Percentiles rank a stretch among this genome's conserved stretches.
Evolutionary conservation across 192 early-diverging fungal species (phyloP).

Genomic region (Backusella macrospora): DNA sequence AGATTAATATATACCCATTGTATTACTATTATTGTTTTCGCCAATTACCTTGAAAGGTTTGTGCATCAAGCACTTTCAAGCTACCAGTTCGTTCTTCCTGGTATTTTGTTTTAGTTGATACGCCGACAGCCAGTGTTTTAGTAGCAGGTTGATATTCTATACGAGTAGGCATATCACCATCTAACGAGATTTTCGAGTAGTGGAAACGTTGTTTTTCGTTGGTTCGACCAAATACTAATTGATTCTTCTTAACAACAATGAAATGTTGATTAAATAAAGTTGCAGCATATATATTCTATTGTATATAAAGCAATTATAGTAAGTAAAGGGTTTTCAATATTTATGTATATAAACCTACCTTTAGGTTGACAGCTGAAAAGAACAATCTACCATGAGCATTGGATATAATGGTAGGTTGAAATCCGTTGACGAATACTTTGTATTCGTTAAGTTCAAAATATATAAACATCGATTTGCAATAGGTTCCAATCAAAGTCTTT

Average conservation of each 20-base stretch:
- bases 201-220: conserved; percentile 89
- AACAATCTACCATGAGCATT: conserved; percentile 67
- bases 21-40: not conserved
- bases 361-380: conserved; percentile 85
- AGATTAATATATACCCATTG: not conserved
- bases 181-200: conserved; percentile 65
- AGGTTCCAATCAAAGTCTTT: conserved; percentile 74
- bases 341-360: conserved; percentile 43
- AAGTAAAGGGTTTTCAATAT: not conserved
- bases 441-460: conserved; percentile 47
- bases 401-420: conserved; percentile 82
- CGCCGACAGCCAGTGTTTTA: conserved; percentile 68
- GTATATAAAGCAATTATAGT: not conserved
- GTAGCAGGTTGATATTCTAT: conserved; percentile 63
- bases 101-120: conserved; percentile 37
- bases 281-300: conserved; percentile 37
- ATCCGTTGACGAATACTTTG: conserved; percentile 81
- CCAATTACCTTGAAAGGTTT: conserved; percentile 69
- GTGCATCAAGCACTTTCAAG: conserved; percentile 71
- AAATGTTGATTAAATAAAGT: conserved; percentile 53
- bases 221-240: conserved; percentile 72
- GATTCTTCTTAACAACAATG: conserved; percentile 63
- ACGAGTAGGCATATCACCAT: conserved; percentile 65
- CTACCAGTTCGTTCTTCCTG: conserved; percentile 50
- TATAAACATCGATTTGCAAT: conserved; percentile 65